Base-by-base conservation (phyloP, 2,329 filamentous ascomycete species). In the Blastomyces parvus region DNA sequence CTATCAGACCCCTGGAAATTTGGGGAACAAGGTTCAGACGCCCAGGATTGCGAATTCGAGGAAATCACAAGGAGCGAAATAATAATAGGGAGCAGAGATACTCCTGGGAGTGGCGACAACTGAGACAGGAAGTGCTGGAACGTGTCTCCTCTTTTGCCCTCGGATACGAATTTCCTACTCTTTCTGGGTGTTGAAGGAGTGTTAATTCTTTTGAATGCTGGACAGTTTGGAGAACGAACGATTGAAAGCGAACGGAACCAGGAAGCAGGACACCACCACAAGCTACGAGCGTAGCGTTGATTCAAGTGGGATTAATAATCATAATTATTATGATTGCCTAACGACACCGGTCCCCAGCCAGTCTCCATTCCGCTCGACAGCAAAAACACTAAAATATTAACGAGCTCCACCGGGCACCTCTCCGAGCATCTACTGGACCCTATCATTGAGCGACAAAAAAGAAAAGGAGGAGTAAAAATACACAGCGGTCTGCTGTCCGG, bases 31-130 rank as follows among this genome's bases (percentile, higher is more conserved):
- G 55, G 58, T 60, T 44, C 46, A 60, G 58, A 60, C 58, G 7
- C n/a, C 58, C 42, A 33, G 44, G 58, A 19, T 50, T 46, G 44
- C 27, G 57, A 60, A 60, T 40, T 57, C n/a, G 55, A 57, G 55
- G 55, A 40, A 57, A 57, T 57, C 55, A n/a, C 55, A 57, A 57
- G 55, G 55, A 57, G 22, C n/a, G 36, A 40, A 33, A 38, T 14
- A 55, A 38, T 8, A 40, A 40, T 44, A 25, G 52, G 14, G 27
- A 33, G 52, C 19, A 33, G 27, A 55, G 19, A 19, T 14, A 9
- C 52, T 30, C 25, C 53, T 38, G 33, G 53, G 30, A 22, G 30
- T 56, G 53, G 53, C 50, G 17, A 38, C 19, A 33, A 25, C 53
- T 9, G 53, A 36, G 27, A 19, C 46, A 25, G 8, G 46, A 50